Conservation (phyloP, 2,329 filamentous ascomycete genomes). For the Biscogniauxia sp. region DNA sequence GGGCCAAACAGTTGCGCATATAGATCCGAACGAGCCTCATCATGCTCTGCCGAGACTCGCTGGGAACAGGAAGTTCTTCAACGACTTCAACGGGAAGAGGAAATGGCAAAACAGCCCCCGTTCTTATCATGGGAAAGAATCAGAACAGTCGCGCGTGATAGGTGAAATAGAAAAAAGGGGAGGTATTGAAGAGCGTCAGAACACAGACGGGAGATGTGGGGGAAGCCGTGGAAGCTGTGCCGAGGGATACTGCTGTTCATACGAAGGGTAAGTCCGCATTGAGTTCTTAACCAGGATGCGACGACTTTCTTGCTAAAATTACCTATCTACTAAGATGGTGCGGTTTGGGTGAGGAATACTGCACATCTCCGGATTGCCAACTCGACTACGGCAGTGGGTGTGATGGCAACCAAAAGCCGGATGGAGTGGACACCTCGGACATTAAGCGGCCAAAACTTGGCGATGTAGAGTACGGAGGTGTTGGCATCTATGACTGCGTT, state of each 20-base stretch:
- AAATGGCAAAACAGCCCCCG: slow-evolving; percentile 21
- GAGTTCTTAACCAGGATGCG: background rate
- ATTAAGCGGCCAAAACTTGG: slow-evolving; percentile 46
- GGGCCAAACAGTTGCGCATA: slow-evolving; percentile 28
- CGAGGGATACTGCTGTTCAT: slow-evolving; percentile 31
- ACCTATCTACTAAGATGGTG: slow-evolving; percentile 24
- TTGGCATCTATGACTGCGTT: slow-evolving; percentile 47
- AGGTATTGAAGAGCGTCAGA: slow-evolving; percentile 25
- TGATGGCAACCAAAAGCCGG: slow-evolving; percentile 45
- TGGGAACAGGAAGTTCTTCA: slow-evolving; percentile 28
- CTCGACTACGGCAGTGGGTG: slow-evolving; percentile 45
- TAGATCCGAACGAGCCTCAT: slow-evolving; percentile 13
- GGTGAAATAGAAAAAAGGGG: slow-evolving; percentile 9
- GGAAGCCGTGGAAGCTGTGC: slow-evolving; percentile 25
- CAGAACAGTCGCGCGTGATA: slow-evolving; percentile 6
- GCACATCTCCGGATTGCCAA: slow-evolving; percentile 32
- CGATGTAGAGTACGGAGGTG: slow-evolving; percentile 45
- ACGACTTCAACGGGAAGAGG: slow-evolving; percentile 22
- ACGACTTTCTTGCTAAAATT: slow-evolving; percentile 13
- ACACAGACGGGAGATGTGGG: slow-evolving; percentile 25
- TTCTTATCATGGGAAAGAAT: slow-evolving; percentile 5
- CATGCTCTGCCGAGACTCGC: slow-evolving; percentile 25
- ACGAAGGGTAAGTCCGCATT: slow-evolving; percentile 27
- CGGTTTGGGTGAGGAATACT: slow-evolving; percentile 26
- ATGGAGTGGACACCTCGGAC: slow-evolving; percentile 43